These are phyloP conservation scores for Colletotrichum cuscutae DNA, from an alignment of 2,329 filamentous ascomycete genomes.

Conservation along the genomic window DNA sequence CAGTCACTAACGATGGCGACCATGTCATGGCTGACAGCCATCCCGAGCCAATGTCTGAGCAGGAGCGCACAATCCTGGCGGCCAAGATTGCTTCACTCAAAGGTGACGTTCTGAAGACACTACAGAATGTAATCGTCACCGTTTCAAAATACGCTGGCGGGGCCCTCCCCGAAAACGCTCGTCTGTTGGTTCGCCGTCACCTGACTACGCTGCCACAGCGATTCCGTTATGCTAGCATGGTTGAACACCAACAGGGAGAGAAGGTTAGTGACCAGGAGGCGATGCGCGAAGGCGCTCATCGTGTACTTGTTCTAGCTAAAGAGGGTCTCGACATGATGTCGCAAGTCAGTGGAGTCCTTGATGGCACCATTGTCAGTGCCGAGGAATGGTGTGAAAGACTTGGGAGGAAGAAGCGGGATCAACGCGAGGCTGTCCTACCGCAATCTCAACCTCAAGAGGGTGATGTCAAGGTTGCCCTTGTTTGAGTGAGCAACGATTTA, in stretches of 20 bases:
- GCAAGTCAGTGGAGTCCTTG: slow-evolving; percentile 87
- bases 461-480: slow-evolving; percentile 41
- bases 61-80: slow-evolving; percentile 61
- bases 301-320: slow-evolving; percentile 85
- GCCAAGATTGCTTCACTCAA: slow-evolving; percentile 75
- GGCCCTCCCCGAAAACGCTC: slow-evolving; percentile 88
- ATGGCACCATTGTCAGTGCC: slow-evolving; percentile 89
- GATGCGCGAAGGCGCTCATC: slow-evolving; percentile 71
- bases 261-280: slow-evolving; percentile 46
- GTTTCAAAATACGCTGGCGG: slow-evolving; percentile 94
- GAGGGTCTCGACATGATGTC: slow-evolving; percentile 95
- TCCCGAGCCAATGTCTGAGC: slow-evolving; percentile 37
- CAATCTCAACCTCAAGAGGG: slow-evolving; percentile 39
- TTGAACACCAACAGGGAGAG: slow-evolving; percentile 43
- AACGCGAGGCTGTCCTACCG: slow-evolving; percentile 36
- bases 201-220: slow-evolving; percentile 86
- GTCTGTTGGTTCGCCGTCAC: slow-evolving; percentile 83
- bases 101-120: slow-evolving; percentile 77
- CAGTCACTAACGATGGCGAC: slow-evolving; percentile 35
- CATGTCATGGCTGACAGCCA: slow-evolving; percentile 39
- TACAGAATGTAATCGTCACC: slow-evolving; percentile 84
- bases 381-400: slow-evolving; percentile 90
- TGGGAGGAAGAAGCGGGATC: slow-evolving; percentile 55
- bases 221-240: slow-evolving; percentile 77
- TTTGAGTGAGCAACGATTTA: slow-evolving; percentile 24